A percentile compares a stretch with the other conserved stretches of the same genome.
Evolutionary conservation across 441 rosid species (phyloP).

Genomic region (Eruca vesicaria): DNA sequence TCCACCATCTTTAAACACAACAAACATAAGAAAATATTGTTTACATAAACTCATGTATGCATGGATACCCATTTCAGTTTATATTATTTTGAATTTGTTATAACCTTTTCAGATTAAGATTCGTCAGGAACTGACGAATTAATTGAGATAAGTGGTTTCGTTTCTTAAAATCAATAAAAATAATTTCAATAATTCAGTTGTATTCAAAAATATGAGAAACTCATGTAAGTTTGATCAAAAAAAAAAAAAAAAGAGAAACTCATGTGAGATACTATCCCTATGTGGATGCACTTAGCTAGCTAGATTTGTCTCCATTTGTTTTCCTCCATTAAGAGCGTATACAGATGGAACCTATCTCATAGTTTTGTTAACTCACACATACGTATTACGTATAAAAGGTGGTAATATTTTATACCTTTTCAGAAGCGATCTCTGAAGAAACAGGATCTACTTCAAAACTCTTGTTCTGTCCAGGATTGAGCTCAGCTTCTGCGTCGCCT

Average conservation of each 20-base stretch:
- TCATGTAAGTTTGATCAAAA: too few relatives aligned
- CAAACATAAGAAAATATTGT: not conserved
- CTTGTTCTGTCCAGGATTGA: slow-evolving; percentile 41
- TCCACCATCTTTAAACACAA: not conserved
- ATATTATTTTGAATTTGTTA: not conserved
- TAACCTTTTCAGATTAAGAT: not conserved
- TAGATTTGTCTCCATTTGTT: too few relatives aligned
- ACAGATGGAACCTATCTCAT: not conserved
- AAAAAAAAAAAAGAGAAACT: too few relatives aligned
- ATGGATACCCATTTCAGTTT: not conserved
- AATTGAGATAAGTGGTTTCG: too few relatives aligned
- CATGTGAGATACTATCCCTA: too few relatives aligned
- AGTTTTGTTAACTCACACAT: too few relatives aligned
- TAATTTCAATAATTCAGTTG: not conserved
- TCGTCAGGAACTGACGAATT: not conserved
- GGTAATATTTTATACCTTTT: slow-evolving; percentile 7
- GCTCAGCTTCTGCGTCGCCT: slow-evolving; percentile 40
- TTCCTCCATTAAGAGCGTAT: too few relatives aligned
- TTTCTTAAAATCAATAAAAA: too few relatives aligned
- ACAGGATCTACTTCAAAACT: slow-evolving; percentile 43
- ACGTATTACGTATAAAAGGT: not conserved
- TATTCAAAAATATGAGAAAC: not conserved
- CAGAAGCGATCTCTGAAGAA: slow-evolving; percentile 40
- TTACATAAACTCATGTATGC: not conserved
- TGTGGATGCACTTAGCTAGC: too few relatives aligned